These are phyloP conservation scores for Prosopis cineraria DNA, from an alignment of 306 rosid species.

Conservation along the genomic window DNA sequence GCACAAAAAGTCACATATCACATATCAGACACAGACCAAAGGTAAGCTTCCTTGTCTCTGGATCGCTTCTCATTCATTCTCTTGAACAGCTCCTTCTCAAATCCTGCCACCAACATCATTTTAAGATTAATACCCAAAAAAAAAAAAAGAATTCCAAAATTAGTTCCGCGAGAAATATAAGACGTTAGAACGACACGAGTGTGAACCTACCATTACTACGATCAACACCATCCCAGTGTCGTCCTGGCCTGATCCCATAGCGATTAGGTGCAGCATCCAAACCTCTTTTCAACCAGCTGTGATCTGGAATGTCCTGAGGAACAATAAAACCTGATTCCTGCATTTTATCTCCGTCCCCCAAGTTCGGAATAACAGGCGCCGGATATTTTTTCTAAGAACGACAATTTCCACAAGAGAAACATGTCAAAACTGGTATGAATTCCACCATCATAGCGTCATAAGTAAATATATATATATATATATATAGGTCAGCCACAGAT, in stretches of 20 bases:
- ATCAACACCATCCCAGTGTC: slow-evolving; percentile 98
- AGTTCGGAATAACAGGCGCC: slow-evolving; percentile 54
- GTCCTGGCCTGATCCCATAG: slow-evolving; percentile 83
- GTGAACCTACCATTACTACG: slow-evolving; percentile 81
- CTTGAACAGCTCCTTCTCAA: slow-evolving; percentile 70
- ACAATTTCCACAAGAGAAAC: slow-evolving; percentile 33
- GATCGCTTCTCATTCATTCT: slow-evolving; percentile 79
- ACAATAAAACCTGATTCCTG: slow-evolving; percentile 80
- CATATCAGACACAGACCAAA: slow-evolving; percentile 97
- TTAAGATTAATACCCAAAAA: neutral
- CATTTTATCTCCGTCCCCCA: slow-evolving; percentile 75
- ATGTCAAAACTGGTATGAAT: slow-evolving; percentile 29
- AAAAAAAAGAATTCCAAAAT: neutral
- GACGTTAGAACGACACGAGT: neutral
- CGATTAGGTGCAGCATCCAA: slow-evolving; percentile 79
- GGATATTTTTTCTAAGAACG: slow-evolving; percentile 65
- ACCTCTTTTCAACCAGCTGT: slow-evolving; percentile 87
- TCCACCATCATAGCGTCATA: neutral
- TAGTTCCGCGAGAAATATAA: neutral
- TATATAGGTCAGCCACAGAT: slow-evolving; percentile 9
- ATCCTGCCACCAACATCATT: slow-evolving; percentile 50
- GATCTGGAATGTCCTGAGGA: slow-evolving; percentile 85
- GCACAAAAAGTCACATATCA: slow-evolving; percentile 49
- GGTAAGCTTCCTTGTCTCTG: slow-evolving; percentile 79
- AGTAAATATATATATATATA: no score